Conservation (phyloP, 2,329 filamentous ascomycete genomes). For the Thielaviopsis ethacetica region DNA sequence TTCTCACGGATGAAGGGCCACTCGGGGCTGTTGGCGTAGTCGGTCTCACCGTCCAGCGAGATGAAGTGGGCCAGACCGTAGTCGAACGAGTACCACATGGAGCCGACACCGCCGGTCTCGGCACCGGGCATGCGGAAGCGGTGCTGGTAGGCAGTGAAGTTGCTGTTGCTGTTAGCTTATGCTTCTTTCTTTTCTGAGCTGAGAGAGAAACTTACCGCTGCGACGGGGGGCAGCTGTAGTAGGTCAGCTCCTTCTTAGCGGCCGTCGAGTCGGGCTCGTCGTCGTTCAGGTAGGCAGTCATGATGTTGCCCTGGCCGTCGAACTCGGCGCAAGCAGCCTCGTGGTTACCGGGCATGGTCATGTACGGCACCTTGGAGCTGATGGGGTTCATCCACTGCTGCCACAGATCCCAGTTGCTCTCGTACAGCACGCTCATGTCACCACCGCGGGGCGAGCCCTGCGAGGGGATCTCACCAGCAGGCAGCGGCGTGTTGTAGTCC, state of each 20-base stretch:
- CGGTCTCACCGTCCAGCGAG: conserved; percentile 30
- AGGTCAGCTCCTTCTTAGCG: conserved; percentile 23
- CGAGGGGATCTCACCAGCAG: conserved; percentile 26
- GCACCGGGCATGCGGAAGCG: conserved; percentile 34
- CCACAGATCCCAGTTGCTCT: conserved; percentile 35
- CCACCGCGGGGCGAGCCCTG: conserved; percentile 30
- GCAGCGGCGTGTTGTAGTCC: conserved; percentile 26
- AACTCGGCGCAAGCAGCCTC: conserved; percentile 32
- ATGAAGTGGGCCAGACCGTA: conserved; percentile 37
- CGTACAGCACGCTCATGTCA: conserved; percentile 32
- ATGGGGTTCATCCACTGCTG: conserved; percentile 30
- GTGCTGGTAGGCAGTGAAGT: conserved; percentile 34
- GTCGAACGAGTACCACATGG: conserved; percentile 39
- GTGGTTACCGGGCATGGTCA: conserved; percentile 34
- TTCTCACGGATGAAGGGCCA: conserved; percentile 28
- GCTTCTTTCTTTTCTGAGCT: no score
- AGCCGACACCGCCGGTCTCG: conserved; percentile 30
- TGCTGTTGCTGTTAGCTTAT: conserved; percentile 14
- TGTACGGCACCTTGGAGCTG: conserved; percentile 29
- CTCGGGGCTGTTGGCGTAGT: conserved; percentile 30
- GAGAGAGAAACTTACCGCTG: conserved; percentile 19
- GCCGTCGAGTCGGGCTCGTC: conserved; percentile 26
- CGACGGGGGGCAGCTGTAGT: conserved; percentile 35
- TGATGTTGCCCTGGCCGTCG: conserved; percentile 26
- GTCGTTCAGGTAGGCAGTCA: conserved; percentile 31